Percentiles rank a stretch among this genome's conserved stretches.
phyloP scores from a whole-genome alignment of 352 stramenopile species.

The Phytophthora lateralis region DNA sequence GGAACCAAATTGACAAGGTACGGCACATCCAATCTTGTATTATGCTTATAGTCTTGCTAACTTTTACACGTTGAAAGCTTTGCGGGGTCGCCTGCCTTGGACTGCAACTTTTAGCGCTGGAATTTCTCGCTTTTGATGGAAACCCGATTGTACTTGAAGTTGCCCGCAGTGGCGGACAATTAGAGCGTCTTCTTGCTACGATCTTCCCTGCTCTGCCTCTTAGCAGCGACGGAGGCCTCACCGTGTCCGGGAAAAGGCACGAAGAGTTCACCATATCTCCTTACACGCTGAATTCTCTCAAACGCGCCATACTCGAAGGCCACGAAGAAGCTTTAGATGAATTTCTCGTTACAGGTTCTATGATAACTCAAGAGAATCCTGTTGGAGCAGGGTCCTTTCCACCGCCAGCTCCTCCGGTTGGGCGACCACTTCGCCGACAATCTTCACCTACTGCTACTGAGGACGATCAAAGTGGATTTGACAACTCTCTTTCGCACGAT shows the following conservation, averaged over 20 bases:
- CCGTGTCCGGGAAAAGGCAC: slow-evolving; percentile 17
- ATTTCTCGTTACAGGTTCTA: slow-evolving; percentile 22
- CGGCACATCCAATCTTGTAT: neutral
- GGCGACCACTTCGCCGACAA: slow-evolving; percentile 2
- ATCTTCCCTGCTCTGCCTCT: slow-evolving; percentile 42
- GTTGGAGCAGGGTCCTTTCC: neutral
- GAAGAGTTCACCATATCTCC: slow-evolving; percentile 8
- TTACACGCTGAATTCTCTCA: slow-evolving; percentile 13
- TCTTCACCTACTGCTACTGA: neutral
- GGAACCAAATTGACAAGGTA: slow-evolving; percentile 74
- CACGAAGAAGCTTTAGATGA: slow-evolving; percentile 20
- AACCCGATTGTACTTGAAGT: slow-evolving; percentile 49
- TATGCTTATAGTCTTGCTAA: neutral
- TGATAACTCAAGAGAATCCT: neutral
- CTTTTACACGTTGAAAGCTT: slow-evolving; percentile 35
- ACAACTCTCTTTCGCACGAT: slow-evolving; percentile 45
- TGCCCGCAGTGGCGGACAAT: slow-evolving; percentile 35
- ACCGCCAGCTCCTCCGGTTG: neutral
- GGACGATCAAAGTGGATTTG: neutral
- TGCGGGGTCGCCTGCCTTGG: slow-evolving; percentile 54
- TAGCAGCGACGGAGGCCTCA: slow-evolving; percentile 30
- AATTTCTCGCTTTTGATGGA: slow-evolving; percentile 54
- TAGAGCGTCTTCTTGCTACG: slow-evolving; percentile 49
- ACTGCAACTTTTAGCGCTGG: slow-evolving; percentile 39
- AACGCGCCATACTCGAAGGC: slow-evolving; percentile 27